These are phyloP conservation scores for Triglochin maritima DNA, from an alignment of 106 monocot species.

Conservation along the genomic window DNA sequence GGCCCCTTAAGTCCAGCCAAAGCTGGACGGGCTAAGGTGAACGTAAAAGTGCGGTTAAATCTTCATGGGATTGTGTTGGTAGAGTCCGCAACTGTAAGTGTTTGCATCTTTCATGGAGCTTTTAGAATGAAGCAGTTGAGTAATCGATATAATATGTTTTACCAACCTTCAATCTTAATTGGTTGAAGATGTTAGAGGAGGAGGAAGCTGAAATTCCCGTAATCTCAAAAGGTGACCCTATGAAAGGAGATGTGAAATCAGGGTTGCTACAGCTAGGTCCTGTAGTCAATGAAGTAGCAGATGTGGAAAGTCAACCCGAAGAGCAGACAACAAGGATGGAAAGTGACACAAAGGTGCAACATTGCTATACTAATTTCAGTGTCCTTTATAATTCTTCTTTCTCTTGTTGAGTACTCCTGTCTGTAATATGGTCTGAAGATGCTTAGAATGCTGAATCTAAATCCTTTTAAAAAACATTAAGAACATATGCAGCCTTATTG, in stretches of 20 bases:
- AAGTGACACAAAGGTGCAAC: slow-evolving; percentile 57
- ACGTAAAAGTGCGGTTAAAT: slow-evolving; percentile 68
- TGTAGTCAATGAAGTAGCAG: slow-evolving; percentile 22
- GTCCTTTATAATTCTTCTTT: no score
- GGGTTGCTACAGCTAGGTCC: no score
- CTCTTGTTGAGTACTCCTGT: no score
- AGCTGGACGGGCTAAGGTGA: slow-evolving; percentile 53
- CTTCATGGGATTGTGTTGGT: slow-evolving; percentile 77
- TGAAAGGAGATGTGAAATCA: slow-evolving; percentile 11
- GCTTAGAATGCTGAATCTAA: no score
- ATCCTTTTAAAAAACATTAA: no score
- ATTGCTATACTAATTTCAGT: neutral
- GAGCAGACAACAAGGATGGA: slow-evolving; percentile 9
- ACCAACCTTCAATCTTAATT: no score
- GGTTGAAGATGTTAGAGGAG: slow-evolving; percentile 66
- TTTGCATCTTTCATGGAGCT: neutral
- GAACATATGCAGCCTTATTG: no score
- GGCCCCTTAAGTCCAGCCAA: slow-evolving; percentile 68
- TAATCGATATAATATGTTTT: neutral
- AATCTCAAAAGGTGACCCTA: slow-evolving; percentile 21
- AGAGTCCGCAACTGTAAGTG: slow-evolving; percentile 82
- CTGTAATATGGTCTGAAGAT: no score
- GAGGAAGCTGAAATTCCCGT: slow-evolving; percentile 74
- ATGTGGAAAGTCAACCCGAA: neutral
- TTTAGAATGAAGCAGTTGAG: neutral